Conservation (phyloP, 2,329 filamentous ascomycete genomes). For the Macroventuria anomochaeta region DNA sequence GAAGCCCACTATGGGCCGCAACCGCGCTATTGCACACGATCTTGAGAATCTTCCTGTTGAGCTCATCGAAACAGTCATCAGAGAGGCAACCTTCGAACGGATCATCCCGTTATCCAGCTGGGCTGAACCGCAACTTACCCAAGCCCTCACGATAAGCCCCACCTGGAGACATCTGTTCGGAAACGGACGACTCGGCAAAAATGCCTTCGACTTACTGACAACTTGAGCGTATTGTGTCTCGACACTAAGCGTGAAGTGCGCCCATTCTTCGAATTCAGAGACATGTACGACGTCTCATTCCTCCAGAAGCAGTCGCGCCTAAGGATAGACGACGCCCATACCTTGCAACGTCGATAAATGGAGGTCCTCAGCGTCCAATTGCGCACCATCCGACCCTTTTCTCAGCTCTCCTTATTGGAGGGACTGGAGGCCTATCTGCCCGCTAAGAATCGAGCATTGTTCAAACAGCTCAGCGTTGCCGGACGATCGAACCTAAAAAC, state of each 20-base stretch:
- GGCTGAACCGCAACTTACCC: not conserved
- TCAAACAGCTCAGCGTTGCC: no score
- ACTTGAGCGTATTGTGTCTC: not conserved
- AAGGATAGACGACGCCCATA: no score
- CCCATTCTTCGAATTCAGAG: not conserved
- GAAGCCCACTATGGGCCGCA: not conserved
- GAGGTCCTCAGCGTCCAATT: no score
- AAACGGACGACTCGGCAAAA: not conserved
- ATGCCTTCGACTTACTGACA: not conserved
- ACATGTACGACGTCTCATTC: no score
- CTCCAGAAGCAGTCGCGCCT: no score
- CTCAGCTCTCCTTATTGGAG: no score
- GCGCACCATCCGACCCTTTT: no score
- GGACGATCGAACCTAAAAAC: no score
- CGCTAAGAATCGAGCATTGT: no score
- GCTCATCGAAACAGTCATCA: not conserved
- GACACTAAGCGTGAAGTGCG: not conserved
- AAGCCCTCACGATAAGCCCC: not conserved
- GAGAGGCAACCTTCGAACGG: not conserved
- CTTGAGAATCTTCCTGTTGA: constrained; percentile 14
- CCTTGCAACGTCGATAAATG: no score
- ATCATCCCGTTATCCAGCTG: not conserved
- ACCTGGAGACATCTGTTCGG: not conserved
- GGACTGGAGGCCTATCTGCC: no score
- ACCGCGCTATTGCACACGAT: constrained; percentile 9